A percentile compares a stretch with the other conserved stretches of the same genome.
phyloP scores from a whole-genome alignment of 2,329 filamentous ascomycete genomes.

The Exophiala sp. region DNA sequence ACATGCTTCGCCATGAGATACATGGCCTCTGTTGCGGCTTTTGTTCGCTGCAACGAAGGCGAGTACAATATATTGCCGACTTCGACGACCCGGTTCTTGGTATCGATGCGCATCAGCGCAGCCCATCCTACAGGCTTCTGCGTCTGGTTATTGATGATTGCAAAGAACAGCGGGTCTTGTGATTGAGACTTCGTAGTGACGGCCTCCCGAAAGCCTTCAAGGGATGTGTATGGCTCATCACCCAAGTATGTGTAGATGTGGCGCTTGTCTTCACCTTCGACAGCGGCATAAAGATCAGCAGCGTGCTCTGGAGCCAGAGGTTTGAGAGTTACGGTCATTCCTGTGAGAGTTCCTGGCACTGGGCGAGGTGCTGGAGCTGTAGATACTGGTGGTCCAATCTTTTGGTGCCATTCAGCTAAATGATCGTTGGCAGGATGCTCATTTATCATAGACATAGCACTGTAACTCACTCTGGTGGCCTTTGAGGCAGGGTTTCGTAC shows the following conservation, averaged over 20 bases:
- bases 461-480: no score
- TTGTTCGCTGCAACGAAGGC: conserved; percentile 50
- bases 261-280: conserved; percentile 29
- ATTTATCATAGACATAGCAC: no score
- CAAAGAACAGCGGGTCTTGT: conserved; percentile 43
- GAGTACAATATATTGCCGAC: conserved; percentile 57
- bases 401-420: conserved; percentile 12
- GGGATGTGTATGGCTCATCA: conserved; percentile 35
- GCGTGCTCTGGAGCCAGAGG: conserved; percentile 32
- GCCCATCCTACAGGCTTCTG: conserved; percentile 43
- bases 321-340: conserved; percentile 32
- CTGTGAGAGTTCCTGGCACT: conserved; percentile 18
- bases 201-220: conserved; percentile 31
- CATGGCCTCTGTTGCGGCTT: conserved; percentile 56
- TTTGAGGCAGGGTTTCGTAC: no score
- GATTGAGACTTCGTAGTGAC: conserved; percentile 30
- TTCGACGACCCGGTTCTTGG: conserved; percentile 52
- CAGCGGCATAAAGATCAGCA: conserved; percentile 31
- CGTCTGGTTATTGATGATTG: conserved; percentile 38
- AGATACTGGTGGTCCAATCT: conserved; percentile 16
- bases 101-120: conserved; percentile 46
- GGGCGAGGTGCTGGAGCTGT: conserved; percentile 12
- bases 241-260: conserved; percentile 45
- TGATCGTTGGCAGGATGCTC: neutral
- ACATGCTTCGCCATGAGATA: conserved; percentile 55